Evolutionary conservation across 352 stramenopile species (phyloP), one percentile per base, ranked within the genome.

Genomic region (Pythium utonaiense): DNA sequence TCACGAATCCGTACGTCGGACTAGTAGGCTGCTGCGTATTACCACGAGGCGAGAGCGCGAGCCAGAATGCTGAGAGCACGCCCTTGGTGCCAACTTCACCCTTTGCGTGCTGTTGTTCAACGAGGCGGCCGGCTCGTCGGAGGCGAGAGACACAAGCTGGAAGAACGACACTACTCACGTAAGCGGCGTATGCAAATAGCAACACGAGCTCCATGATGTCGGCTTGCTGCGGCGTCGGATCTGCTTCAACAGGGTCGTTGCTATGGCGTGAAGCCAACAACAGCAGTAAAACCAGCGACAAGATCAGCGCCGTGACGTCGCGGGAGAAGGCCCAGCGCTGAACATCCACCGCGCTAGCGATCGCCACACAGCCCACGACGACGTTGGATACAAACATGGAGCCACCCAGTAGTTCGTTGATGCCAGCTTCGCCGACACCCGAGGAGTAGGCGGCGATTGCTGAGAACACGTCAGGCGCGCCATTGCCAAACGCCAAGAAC

Each of bases 401-500:
- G 17, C 90, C 95, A 44, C 96, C 96, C 6, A 98, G 91, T 3
- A 99, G 74, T 42, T 96, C 95, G 34, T 98, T 98, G 53, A 99
- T 78, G 25, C 89, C 93, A 19, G 81, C 75, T 33, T 88, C 79
- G 16, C 72, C 78, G 12, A 88, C 76, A 1, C 77, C 85, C 1
- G 81, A 91, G 7, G 77, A 77, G 53, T 93, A 96, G n/a, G 87
- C 83, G 0, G 91, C 89, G 56, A 98, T 83, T 3, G 89, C 80
- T 3, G 91, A 96, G 53, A 97, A 98, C 0, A 99, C 95, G 73
- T 99, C 97, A 2, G 96, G 96, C 14, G 97, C 96, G 59, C 97
- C 85, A 76, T 99, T 99, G 16, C 97, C 97, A 55, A 99, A 96
- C 31, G 97, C 96, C 36, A 99, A 74, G 41, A 99, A 93, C 4